Base-by-base conservation (phyloP, 108 stramenopile genomes). In the Chaetoceros muelleri region DNA sequence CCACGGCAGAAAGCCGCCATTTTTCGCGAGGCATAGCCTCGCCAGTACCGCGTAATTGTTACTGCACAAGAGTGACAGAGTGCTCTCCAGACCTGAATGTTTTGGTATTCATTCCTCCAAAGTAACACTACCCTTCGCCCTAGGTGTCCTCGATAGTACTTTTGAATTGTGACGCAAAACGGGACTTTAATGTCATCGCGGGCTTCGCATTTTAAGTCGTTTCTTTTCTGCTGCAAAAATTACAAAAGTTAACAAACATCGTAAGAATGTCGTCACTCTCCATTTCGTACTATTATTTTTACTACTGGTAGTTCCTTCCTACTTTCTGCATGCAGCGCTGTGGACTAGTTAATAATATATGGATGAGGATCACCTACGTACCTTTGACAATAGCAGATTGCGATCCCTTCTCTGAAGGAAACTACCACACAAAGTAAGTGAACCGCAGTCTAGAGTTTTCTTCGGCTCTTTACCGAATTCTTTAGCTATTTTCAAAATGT, bases 41-140 rank as follows among this genome's bases (percentile, higher is more conserved):
- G 53, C 66, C 65, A 66, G 19, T 47, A 55, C 30, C 61, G 10
- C 0, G 61, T 53, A 1, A 72, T 72, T 26, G 46, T 48, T 16
- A 61, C 62, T 2, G 71, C 66, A 30, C 71, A 67, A 17, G 21
- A 27, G 46, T 63, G 67, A 29, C 50, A 55, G 21, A 57, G 44
- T 17, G 29, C 50, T 45, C 57, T 31, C 2, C 46, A 49, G 0
- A 27, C 28, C 2, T 50, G 45, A 16, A 26, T 30, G 10, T 26
- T 57, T 2, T 62, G 48, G 48, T 24, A 51, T 30, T 58, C 20
- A 1, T 23, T 1, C 24, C 21, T 22, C 0, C 21, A 26, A 10
- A 58, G 30, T 18, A 47, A 34, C 7, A 61, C 61, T 17, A 44
- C 44, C 46, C 54, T 72, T 28, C 66, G 46, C 2, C 66, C 71